A percentile compares a stretch with the other conserved stretches of the same genome.
Conservation (phyloP, 2,329 filamentous ascomycete genomes). For the Fragosphaeria purpurea region DNA sequence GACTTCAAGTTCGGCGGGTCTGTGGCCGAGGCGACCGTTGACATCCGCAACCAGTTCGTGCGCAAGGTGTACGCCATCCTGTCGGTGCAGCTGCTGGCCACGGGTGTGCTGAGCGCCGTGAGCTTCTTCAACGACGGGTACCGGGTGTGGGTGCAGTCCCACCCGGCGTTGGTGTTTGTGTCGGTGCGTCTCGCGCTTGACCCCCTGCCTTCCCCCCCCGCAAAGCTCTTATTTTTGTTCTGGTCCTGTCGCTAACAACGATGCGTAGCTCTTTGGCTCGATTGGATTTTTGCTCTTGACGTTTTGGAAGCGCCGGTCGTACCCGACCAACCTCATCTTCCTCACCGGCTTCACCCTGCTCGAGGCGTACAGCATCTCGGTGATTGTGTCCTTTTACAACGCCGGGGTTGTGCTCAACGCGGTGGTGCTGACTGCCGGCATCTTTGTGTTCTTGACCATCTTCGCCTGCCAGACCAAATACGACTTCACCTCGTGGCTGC, state of each 20-base stretch:
- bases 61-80: conserved; percentile 97
- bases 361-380: conserved; percentile 88
- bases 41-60: conserved; percentile 94
- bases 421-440: conserved; percentile 74
- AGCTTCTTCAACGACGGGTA: conserved; percentile 78
- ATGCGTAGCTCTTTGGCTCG: conserved; percentile 57
- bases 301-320: conserved; percentile 92
- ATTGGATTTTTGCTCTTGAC: conserved; percentile 79
- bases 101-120: conserved; percentile 67
- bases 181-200: conserved; percentile 45
- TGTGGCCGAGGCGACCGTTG: conserved; percentile 85
- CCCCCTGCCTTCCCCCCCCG: neutral
- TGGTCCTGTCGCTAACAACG: no score
- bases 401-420: conserved; percentile 79
- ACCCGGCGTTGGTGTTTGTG: conserved; percentile 75
- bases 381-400: conserved; percentile 86
- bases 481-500: conserved; percentile 95
- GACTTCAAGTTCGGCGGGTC: conserved; percentile 98
- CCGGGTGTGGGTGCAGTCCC: conserved; percentile 75
- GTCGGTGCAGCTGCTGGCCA: conserved; percentile 85
- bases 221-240: no score
- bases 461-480: conserved; percentile 98
- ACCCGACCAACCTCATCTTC: conserved; percentile 91
- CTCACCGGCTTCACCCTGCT: conserved; percentile 79
- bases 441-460: conserved; percentile 68